Conservation (phyloP, 2,329 filamentous ascomycete species). For the Cladosporium austrohemisphaericum region DNA sequence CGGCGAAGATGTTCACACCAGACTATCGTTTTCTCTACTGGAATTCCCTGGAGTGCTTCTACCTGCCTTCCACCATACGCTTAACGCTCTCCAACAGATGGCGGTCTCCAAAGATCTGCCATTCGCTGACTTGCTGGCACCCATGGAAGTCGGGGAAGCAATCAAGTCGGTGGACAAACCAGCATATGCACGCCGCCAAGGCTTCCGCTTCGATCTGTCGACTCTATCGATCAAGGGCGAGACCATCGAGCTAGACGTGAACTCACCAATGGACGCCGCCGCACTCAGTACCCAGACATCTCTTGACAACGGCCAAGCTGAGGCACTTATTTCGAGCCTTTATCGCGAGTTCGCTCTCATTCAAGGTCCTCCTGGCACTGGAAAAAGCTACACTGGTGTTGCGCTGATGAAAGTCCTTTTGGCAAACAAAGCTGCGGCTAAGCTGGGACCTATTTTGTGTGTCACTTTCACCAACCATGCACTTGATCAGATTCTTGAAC, state of each 20-base stretch:
- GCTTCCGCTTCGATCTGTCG: slow-evolving; percentile 50
- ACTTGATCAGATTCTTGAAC: slow-evolving; percentile 57
- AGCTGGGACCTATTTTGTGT: slow-evolving; percentile 46
- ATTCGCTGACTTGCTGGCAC: slow-evolving; percentile 30
- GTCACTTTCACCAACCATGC: slow-evolving; percentile 53
- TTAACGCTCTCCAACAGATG: slow-evolving; percentile 55
- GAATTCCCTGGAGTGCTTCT: slow-evolving; percentile 62
- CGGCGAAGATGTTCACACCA: neutral
- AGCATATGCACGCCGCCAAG: slow-evolving; percentile 46
- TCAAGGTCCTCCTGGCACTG: slow-evolving; percentile 68
- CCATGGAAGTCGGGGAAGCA: slow-evolving; percentile 17
- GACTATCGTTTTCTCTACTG: slow-evolving; percentile 39
- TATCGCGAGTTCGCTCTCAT: slow-evolving; percentile 56
- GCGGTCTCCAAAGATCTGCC: slow-evolving; percentile 29
- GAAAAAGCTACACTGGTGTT: slow-evolving; percentile 61
- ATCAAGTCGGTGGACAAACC: slow-evolving; percentile 46
- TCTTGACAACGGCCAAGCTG: slow-evolving; percentile 51
- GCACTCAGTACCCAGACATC: slow-evolving; percentile 36
- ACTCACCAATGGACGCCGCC: slow-evolving; percentile 22
- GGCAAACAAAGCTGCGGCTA: slow-evolving; percentile 35
- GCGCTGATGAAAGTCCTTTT: slow-evolving; percentile 56
- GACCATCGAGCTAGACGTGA: slow-evolving; percentile 24
- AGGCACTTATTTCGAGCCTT: slow-evolving; percentile 53
- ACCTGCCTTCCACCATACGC: slow-evolving; percentile 55
- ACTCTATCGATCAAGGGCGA: slow-evolving; percentile 19